Base-by-base conservation (phyloP, 2,329 filamentous ascomycete genomes). In the Mycosphaerella arachidis region DNA sequence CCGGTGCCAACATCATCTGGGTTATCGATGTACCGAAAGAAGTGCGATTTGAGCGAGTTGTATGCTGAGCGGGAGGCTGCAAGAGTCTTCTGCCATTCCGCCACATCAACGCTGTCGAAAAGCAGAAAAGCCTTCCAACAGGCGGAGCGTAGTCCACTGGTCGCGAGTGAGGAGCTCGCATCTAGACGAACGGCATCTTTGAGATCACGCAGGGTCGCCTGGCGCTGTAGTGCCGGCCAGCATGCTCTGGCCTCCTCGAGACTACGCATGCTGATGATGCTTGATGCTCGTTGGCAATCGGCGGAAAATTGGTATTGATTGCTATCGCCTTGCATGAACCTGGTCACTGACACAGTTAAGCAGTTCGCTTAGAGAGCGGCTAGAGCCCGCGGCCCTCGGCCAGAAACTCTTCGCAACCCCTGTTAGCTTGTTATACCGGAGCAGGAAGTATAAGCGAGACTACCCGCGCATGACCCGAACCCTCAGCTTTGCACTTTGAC, bases 51-150 rank as follows among this genome's bases (percentile, higher is more conserved):
- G 2, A 91, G 78, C 24, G 88, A 85, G 20, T 81, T 77, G 74
- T 97, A 97, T n/a, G 86, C 84, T 60, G 82, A 83, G 65, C 93
- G 86, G 30, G 86, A 86, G 66, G 91, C 84, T 20, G 81, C 76
- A 29, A 96, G 77, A 54, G 82, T 82, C 59, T 83, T 81, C 35
- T 82, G 78, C 92, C 92, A 96, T 77, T 83, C 82, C 45, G 82
- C 78, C 31, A 81, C 79, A 56, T 88, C 81, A 9, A 86, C 77
- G 55, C 33, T 51, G 64, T 88, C 85, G 71, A 92, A 93, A 31
- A 96, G 80, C 50, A 97, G 79, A 73, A 97, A 96, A 40, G 85
- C 84, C 85, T 96, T 97, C 93, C 93, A 97, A 75, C 89, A 96
- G 40, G 95, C 83, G 3, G 93, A 97, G 58, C 92, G 86, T 65